Conservation (phyloP, 352 stramenopile genomes). For the Aphanomyces astaci region DNA sequence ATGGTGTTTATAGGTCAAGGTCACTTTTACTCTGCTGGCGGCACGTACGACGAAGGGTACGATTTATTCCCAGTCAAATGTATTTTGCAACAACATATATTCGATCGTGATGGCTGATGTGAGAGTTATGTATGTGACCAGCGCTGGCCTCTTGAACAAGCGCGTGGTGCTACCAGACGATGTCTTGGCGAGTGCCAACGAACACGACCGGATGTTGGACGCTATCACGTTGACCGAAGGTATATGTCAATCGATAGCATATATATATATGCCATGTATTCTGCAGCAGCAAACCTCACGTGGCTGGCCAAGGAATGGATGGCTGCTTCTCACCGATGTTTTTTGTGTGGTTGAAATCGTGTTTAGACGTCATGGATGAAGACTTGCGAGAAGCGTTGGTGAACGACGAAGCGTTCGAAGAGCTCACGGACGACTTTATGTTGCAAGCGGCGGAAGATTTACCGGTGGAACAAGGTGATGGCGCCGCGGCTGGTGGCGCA, state of each 20-base stretch:
- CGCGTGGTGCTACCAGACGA: slow-evolving; percentile 57
- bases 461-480: slow-evolving; percentile 30
- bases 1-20: slow-evolving; percentile 24
- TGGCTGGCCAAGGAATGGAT: no score
- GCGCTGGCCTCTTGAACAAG: slow-evolving; percentile 43
- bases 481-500: no score
- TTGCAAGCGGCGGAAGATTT: slow-evolving; percentile 56
- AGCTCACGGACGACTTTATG: slow-evolving; percentile 90
- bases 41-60: slow-evolving; percentile 19
- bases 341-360: no score
- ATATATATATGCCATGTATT: no score
- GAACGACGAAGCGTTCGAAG: slow-evolving; percentile 76
- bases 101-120: background rate
- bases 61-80: background rate
- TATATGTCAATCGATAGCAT: no score
- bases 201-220: slow-evolving; percentile 73
- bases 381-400: slow-evolving; percentile 79
- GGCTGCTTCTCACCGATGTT: no score
- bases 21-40: slow-evolving; percentile 41
- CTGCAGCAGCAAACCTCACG: no score
- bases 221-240: slow-evolving; percentile 69
- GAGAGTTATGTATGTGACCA: slow-evolving; percentile 4
- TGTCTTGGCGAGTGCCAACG: slow-evolving; percentile 52
- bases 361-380: slow-evolving; percentile 78
- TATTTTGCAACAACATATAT: background rate